Conservation (phyloP, 148 eudicot genomes). For the Rhododendron williamsianum region DNA sequence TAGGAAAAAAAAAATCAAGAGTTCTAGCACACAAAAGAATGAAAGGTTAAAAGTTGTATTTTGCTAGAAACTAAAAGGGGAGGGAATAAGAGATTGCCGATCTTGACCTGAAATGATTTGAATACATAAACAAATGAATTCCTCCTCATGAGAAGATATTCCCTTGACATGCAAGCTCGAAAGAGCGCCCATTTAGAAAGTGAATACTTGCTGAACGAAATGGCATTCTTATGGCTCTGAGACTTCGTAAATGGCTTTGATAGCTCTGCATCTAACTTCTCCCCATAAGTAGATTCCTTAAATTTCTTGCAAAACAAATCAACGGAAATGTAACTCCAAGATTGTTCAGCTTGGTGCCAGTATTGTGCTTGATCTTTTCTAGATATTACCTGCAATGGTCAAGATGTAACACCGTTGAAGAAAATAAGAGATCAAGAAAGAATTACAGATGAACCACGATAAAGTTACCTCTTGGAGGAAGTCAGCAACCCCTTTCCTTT, state of each 20-base stretch:
- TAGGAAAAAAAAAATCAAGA: neutral
- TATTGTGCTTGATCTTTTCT: constrained; percentile 78
- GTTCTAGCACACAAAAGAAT: neutral
- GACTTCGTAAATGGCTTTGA: constrained; percentile 39
- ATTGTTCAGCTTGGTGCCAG: constrained; percentile 36
- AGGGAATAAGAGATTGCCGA: neutral
- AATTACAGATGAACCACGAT: neutral
- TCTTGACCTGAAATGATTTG: constrained; percentile 56
- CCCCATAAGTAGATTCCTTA: constrained; percentile 41
- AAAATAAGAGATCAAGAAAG: neutral
- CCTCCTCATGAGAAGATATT: constrained; percentile 65
- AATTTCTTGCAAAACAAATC: constrained; percentile 44
- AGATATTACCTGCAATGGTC: constrained; percentile 50
- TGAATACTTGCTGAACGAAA: constrained; percentile 40
- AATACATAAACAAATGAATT: constrained; percentile 62
- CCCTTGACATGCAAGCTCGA: constrained; percentile 69
- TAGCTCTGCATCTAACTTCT: constrained; percentile 38
- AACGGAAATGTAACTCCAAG: constrained; percentile 43
- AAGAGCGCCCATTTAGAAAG: constrained; percentile 63
- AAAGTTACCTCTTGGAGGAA: constrained; percentile 79
- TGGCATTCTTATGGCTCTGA: constrained; percentile 35
- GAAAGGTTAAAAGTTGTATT: neutral
- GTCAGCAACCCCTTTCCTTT: constrained; percentile 75
- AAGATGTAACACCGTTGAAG: neutral
- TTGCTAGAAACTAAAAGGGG: neutral